Evolutionary conservation across 495 filamentous ascomycete species (phyloP).

Genomic region (Penicillium daleae): DNA sequence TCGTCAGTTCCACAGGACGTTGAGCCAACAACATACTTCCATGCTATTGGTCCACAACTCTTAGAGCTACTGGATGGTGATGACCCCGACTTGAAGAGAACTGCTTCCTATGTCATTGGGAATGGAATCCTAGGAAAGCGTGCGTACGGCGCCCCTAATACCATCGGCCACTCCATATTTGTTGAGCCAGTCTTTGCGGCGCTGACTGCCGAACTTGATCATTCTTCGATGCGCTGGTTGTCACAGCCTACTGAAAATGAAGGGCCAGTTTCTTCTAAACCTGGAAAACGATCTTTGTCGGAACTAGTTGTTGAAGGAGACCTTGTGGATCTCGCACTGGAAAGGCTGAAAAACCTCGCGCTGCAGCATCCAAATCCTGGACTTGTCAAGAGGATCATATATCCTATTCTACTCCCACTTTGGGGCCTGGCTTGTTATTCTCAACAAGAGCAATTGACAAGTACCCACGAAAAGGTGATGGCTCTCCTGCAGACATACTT

Average conservation of each 20-base stretch:
- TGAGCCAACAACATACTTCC: constrained; percentile 61
- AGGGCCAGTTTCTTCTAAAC: background rate
- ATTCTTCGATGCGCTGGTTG: constrained; percentile 33
- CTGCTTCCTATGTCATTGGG: constrained; percentile 72
- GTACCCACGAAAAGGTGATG: constrained; percentile 38
- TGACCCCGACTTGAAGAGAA: constrained; percentile 65
- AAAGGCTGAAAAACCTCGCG: constrained; percentile 60
- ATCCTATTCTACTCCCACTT: constrained; percentile 65
- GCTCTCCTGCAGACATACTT: constrained; percentile 52
- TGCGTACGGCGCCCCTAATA: constrained; percentile 67
- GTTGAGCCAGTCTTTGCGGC: constrained; percentile 64
- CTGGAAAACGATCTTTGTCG: constrained; percentile 3
- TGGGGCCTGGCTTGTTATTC: constrained; percentile 69
- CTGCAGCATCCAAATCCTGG: constrained; percentile 73
- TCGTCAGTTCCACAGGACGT: constrained; percentile 64
- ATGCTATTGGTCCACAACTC: constrained; percentile 67
- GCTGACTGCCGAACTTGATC: constrained; percentile 58
- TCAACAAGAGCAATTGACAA: constrained; percentile 32
- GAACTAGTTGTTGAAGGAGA: constrained; percentile 28
- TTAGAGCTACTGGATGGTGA: constrained; percentile 67
- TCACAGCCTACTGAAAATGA: constrained; percentile 13
- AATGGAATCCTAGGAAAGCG: constrained; percentile 72
- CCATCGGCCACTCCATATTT: constrained; percentile 70
- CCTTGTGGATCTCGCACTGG: constrained; percentile 47
- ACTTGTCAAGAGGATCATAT: constrained; percentile 69